Percentiles rank a stretch among this genome's conserved stretches.
These are phyloP conservation scores for Amaranthus tricolor DNA, from an alignment of 179 eudicot genomes.

Conservation along the genomic window DNA sequence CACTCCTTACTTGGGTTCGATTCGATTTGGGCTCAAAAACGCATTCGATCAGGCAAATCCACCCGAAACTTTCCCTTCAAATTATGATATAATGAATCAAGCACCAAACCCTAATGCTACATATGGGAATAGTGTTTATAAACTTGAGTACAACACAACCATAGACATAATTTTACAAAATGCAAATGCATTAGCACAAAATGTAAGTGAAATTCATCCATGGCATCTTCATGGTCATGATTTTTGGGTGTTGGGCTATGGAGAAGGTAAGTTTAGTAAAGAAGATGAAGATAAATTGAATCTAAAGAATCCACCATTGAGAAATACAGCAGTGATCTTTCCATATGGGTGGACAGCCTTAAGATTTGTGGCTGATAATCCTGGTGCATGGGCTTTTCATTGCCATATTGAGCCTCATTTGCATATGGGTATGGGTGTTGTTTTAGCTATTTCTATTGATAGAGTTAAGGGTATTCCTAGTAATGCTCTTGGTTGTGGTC, in stretches of 20 bases:
- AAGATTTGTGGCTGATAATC: slow-evolving; percentile 83
- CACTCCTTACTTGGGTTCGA: slow-evolving; percentile 71
- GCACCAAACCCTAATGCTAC: slow-evolving; percentile 55
- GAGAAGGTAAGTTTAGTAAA: slow-evolving; percentile 60
- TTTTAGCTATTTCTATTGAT: slow-evolving; percentile 55
- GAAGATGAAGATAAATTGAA: slow-evolving; percentile 48
- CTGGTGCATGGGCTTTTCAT: slow-evolving; percentile 93
- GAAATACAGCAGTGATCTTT: slow-evolving; percentile 68
- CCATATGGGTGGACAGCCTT: slow-evolving; percentile 90
- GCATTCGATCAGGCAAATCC: slow-evolving; percentile 42
- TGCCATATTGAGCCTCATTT: slow-evolving; percentile 93
- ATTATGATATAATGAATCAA: slow-evolving; percentile 50
- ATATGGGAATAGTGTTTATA: slow-evolving; percentile 55
- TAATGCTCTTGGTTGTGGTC: slow-evolving; percentile 62
- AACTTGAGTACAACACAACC: slow-evolving; percentile 37
- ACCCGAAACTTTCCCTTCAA: slow-evolving; percentile 36
- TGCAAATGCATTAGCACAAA: slow-evolving; percentile 47
- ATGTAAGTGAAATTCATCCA: slow-evolving; percentile 75
- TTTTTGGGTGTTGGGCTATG: slow-evolving; percentile 89
- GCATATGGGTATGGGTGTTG: slow-evolving; percentile 96
- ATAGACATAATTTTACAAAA: slow-evolving; percentile 77
- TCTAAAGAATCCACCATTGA: slow-evolving; percentile 66
- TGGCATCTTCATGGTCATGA: slow-evolving; percentile 97
- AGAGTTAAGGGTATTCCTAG: slow-evolving; percentile 45
- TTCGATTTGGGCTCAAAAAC: slow-evolving; percentile 33